These are phyloP conservation scores for Bertia moriformis DNA, from an alignment of 2,329 filamentous ascomycete species.

Conservation along the genomic window DNA sequence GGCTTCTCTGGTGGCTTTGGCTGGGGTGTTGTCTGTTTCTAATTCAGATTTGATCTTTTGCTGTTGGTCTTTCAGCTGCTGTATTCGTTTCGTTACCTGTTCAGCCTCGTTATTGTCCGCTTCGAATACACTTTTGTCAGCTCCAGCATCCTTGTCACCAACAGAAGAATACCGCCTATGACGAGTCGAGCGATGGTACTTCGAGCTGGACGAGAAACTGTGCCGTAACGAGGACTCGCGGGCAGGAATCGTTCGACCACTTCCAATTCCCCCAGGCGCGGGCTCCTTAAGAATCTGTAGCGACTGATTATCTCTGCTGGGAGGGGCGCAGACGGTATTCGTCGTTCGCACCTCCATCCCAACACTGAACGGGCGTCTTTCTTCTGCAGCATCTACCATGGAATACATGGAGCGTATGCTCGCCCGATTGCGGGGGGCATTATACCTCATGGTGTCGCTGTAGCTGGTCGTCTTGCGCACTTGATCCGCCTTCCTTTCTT, in stretches of 20 bases:
- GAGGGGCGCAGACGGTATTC: neutral
- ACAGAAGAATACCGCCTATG: slow-evolving; percentile 9
- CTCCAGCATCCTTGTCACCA: neutral
- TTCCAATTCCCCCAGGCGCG: slow-evolving; percentile 20
- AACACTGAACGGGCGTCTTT: neutral
- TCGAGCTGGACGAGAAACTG: slow-evolving; percentile 13
- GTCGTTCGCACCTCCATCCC: neutral
- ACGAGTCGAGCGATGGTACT: slow-evolving; percentile 16
- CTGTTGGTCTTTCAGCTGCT: slow-evolving; percentile 1
- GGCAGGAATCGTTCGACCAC: slow-evolving; percentile 23
- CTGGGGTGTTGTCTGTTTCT: neutral
- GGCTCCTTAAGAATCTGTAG: no score
- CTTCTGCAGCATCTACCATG: neutral
- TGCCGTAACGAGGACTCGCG: slow-evolving; percentile 22
- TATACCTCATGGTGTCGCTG: neutral
- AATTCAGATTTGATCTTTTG: slow-evolving; percentile 1
- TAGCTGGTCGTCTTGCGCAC: neutral
- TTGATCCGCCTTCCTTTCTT: neutral
- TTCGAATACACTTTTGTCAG: neutral
- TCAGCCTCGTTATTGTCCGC: neutral
- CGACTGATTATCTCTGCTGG: neutral
- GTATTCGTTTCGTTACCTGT: neutral
- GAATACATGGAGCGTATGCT: neutral
- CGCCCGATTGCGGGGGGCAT: neutral
- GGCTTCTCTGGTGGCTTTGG: neutral